Evolutionary conservation across 495 filamentous ascomycete species (phyloP), one percentile per base, ranked within the genome.

Genomic region (Pyrenula massariospora): DNA sequence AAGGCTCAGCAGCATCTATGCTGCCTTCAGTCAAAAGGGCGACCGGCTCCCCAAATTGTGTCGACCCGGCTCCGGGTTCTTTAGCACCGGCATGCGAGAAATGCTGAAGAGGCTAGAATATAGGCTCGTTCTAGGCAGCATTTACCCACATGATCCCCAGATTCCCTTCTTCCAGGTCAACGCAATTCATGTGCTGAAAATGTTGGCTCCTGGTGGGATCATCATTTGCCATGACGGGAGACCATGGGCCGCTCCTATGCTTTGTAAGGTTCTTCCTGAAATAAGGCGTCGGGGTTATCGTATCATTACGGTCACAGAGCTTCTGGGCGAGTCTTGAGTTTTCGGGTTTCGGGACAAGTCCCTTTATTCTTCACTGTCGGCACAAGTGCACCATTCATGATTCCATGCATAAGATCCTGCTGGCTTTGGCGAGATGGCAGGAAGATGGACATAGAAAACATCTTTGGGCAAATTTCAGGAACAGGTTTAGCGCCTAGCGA

Each of bases 131-230:
- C 70, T 95, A 25, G 89, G 89, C 12, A 84, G 82, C 65, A 84
- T 93, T 25, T 94, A 91, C 67, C 89, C 89, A 12, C 88, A 94
- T 69, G 89, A 95, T 69, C 79, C 89, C 51, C 87, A 91, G 72
- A 81, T 95, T 31, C 68, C 69, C 21, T 84, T 74, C 62, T 70
- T 77, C 64, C 74, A 74, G 59, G 54, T 91, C 55, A 95, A 95
- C 73, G 83, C 86, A n/a, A 73, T 71, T 54, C 88, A 93, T 74
- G 77, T 95, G 2, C 63, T 92, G 61, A 87, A 85, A 65, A 89
- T 89, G 84, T 67, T 88, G 24, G 66, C 74, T 50, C 83, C 86
- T 0, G 89, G 89, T 0, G 85, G 82, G 49, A 82, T 95, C 48
- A 83, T 94, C 48, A 81, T 94, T 22, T 87, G 86, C 62, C 89